Evolutionary conservation across 352 stramenopile genomes (phyloP), one percentile per base, ranked within the genome.

Genomic region (Saprolegnia diclina): DNA sequence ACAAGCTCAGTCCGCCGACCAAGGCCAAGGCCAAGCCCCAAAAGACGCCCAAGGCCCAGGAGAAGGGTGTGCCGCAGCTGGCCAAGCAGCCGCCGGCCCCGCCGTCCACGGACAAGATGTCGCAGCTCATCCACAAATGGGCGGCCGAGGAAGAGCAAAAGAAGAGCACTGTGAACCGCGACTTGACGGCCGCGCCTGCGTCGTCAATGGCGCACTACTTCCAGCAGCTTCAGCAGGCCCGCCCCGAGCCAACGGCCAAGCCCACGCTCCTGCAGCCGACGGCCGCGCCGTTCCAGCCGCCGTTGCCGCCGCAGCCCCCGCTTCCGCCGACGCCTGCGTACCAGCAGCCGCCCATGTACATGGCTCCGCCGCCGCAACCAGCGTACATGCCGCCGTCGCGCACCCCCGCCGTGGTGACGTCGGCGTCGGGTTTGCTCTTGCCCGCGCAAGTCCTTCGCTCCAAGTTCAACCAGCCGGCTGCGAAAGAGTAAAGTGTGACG

Each of bases 151-250:
- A 68, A 18, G 42, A 68, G n/a, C 24, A 35, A 4, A 69, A 69
- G 63, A 40, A 59, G 26, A 69, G 14, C 18, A 21, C 63, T 32
- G 9, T 68, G 24, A 56, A 57, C 19, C 45, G 46, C n/a, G 53
- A 69, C 32, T 38, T 69, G 11, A n/a, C 24, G 53, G 24, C 21
- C 4, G 14, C 63, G 14, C 63, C 63, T 11, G 45, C 63, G 5
- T 32, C n/a, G n/a, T 69, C 63, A 1, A 69, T 69, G 63, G 63
- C 63, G n/a, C 63, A 69, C 19, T 69, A 69, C 45, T 69, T 69
- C 35, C 52, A 59, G 35, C 52, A 40, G 24, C 35, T 59, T 14
- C 52, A 59, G 35, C 24, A 35, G 19, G 52, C 24, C 11, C 52
- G 11, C 11, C 52, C 35, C 52, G 19, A 59, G 35, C n/a, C 46